Conservation (phyloP, 495 filamentous ascomycete genomes). For the Annulohypoxylon bovei region DNA sequence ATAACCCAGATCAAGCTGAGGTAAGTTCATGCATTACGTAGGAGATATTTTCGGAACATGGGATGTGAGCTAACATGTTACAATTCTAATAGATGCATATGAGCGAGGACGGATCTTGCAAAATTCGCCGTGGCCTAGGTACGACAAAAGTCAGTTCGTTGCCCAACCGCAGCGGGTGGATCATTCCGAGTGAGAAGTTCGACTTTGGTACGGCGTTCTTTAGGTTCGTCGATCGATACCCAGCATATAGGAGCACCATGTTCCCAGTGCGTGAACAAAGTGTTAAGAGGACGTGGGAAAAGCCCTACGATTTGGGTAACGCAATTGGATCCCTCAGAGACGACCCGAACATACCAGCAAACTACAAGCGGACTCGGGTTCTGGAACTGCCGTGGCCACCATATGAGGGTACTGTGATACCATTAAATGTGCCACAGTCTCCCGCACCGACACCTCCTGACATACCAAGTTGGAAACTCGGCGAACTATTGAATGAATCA, state of each 20-base stretch:
- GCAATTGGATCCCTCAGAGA: constrained; percentile 2
- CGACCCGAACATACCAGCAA: constrained; percentile 14
- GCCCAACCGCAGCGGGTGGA: constrained; percentile 36
- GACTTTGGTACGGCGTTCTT: constrained; percentile 15
- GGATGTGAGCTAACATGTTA: constrained; percentile 2
- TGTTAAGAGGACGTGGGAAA: not conserved
- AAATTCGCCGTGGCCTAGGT: constrained; percentile 24
- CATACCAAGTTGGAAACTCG: too few species aligned
- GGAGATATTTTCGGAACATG: not conserved
- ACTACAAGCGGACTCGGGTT: not conserved
- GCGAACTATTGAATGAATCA: too few species aligned
- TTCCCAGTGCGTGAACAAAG: constrained; percentile 16
- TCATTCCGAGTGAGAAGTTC: not conserved
- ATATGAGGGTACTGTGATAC: constrained; percentile 7
- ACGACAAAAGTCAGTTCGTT: not conserved
- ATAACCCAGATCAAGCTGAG: not conserved
- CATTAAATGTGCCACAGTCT: not conserved
- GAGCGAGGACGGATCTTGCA: constrained; percentile 7
- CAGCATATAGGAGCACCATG: constrained; percentile 25
- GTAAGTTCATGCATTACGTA: constrained; percentile 2
- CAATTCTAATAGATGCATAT: constrained; percentile 14
- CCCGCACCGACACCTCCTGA: too few species aligned
- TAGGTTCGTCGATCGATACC: constrained; percentile 18
- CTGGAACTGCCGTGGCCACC: constrained; percentile 24
- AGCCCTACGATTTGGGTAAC: not conserved